phyloP scores from a whole-genome alignment of 1,284 basidiomycete species.

The Sporisorium exsertum region DNA sequence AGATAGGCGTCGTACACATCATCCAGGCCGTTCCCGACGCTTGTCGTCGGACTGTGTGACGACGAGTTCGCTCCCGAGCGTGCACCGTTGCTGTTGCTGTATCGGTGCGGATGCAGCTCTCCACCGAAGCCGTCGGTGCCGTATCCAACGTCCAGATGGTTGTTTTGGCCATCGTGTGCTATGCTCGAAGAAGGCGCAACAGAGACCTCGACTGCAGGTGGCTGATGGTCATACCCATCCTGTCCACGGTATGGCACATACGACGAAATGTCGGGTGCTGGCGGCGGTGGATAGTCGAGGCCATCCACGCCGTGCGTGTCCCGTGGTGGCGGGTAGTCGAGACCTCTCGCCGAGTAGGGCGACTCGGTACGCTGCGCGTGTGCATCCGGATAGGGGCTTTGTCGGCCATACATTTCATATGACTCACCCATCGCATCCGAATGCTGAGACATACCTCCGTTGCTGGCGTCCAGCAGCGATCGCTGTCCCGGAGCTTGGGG shows the following conservation, averaged over 20 bases:
- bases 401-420: conserved; percentile 27
- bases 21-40: conserved; percentile 25
- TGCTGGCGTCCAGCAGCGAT: conserved; percentile 33
- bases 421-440: conserved; percentile 1
- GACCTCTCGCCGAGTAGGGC: conserved; percentile 26
- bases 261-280: conserved; percentile 37
- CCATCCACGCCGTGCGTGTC: conserved; percentile 44
- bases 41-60: conserved; percentile 20
- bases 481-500: conserved; percentile 15
- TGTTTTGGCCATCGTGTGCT: conserved; percentile 9
- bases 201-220: conserved; percentile 24
- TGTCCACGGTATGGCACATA: conserved; percentile 33
- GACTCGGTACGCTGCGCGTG: conserved; percentile 14
- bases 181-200: conserved; percentile 18
- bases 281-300: conserved; percentile 44
- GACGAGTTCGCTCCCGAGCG: conserved; percentile 28
- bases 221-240: conserved; percentile 2
- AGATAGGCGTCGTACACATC: conserved; percentile 51
- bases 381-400: conserved; percentile 20
- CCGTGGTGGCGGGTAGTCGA: conserved; percentile 50
- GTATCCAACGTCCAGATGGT: conserved; percentile 24
- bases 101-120: conserved; percentile 32
- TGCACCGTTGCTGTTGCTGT: conserved; percentile 29
- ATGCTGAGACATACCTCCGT: conserved; percentile 30
- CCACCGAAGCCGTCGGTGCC: conserved; percentile 45